Base-by-base conservation (phyloP, 345 rosid genomes). In the Salix arbutifolia region DNA sequence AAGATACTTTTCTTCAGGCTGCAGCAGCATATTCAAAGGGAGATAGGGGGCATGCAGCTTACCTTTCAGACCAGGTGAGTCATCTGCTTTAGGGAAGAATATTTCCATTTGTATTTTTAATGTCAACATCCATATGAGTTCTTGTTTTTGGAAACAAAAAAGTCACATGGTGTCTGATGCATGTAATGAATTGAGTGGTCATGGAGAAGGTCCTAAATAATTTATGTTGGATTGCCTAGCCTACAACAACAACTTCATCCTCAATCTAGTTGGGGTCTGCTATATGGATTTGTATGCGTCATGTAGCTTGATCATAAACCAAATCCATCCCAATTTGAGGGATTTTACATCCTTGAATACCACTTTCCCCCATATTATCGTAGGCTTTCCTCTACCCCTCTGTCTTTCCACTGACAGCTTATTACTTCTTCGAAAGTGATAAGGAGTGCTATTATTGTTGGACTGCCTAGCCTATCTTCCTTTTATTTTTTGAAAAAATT, bases 11-110 rank as follows among this genome's bases (percentile, higher is more conserved):
- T 77, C 71, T 80, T 53, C 84, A 95, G 99, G 99, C 99, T 79
- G 84, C 91, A 30, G 81, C 77, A 70, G 99, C 97, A 78, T 85
- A 90, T 88, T 89, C 97, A 35, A 95, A 89, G 75, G 93, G 97
- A 67, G 77, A 89, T 38, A 68, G 85, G 79, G 85, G 69, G 31
- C 80, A 88, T 77, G 97, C 97, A 1, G 88, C 97, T 68, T 84
- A 90, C 86, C 93, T 93, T 79, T 88, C 97, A 74, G 94, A 91
- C 31, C 85, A 91, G 99, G 99, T 93, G 73, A 75, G 76, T 68
- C 65, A 46, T 4, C 50, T 73, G 42, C 68, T 56, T 68, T 60
- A 19, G 46, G 66, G 52, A 44, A 70, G 8, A 40, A 26, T 13
- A n/a, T 38, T 30, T 26, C 18, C 8, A 3, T 35, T 65, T 67